Percentiles rank a stretch among this genome's conserved stretches.
Conservation (phyloP, 164 flowering plant species). For the Macadamia integrifolia region DNA sequence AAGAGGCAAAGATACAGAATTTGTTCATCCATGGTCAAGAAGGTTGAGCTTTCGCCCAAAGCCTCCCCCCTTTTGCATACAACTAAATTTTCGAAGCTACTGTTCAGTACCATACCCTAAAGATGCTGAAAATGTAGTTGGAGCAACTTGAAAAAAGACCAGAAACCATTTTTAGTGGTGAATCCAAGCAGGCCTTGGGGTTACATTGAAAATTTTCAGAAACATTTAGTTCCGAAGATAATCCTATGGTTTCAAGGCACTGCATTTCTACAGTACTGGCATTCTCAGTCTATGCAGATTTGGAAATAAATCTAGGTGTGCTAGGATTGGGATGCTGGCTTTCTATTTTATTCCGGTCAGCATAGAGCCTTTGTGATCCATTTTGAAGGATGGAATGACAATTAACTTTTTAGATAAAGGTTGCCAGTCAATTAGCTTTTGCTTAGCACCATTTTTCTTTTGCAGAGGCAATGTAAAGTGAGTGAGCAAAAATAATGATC, state of each 20-base stretch:
- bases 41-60: too few species aligned
- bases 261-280: neutral
- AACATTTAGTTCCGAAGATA: neutral
- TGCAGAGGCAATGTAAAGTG: slow-evolving; percentile 46
- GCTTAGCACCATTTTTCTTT: slow-evolving; percentile 9
- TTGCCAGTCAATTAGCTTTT: neutral
- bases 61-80: neutral
- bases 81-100: neutral
- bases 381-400: neutral
- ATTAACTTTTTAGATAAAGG: neutral
- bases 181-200: neutral
- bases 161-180: neutral
- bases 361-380: neutral
- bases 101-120: neutral
- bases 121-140: neutral
- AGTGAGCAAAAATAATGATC: slow-evolving; percentile 23
- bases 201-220: neutral
- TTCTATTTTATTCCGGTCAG: neutral
- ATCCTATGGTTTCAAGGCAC: neutral
- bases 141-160: neutral
- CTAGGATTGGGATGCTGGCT: neutral
- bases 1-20: slow-evolving; percentile 65
- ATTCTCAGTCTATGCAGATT: neutral
- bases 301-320: neutral
- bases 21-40: neutral